Evolutionary conservation across 129 eudicot species (phyloP), one percentile per base, ranked within the genome.

Genomic region (Oenanthe sinensis): DNA sequence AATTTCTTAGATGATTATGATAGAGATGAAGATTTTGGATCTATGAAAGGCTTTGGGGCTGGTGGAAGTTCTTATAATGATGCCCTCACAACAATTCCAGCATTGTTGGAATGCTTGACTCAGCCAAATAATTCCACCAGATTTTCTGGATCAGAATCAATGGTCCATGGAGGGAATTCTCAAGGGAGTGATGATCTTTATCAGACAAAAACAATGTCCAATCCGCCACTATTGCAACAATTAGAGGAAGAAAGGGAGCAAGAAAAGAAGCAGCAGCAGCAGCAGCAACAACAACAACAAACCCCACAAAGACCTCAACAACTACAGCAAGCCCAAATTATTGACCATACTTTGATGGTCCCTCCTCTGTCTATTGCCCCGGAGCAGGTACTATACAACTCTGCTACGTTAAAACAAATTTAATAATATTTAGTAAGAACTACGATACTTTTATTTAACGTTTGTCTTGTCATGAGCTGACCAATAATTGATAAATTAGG

Each of bases 181-280:
- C 76, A 73, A 44, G 75, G 5, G 30, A 63, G 44, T 30, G 74
- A 44, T 24, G 60, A n/a, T n/a, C 28, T 28, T 68, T 13, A 68
- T 22, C 71, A 81, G 69, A 68, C 16, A 58, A 80, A 82, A n/a
- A 54, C 80, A 37, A 60, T 42, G 60, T 22, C 4, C 44, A 79
- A 70, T 50, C 83, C 82, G 14, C 92, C 95, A 15, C 71, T 91
- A 16, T 55, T 89, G 48, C 88, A 91, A 13, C 97, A 91, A 58
- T 75, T 91, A 16, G 84, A 85, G 62, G 88, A 89, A 63, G 97
- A 91, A 76, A 81, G 97, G 80, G 89, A 81, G n/a, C 90, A 84
- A 77, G 93, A 91, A 42, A 86, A 88, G 81, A 80, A 83, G 77
- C 85, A 81, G 33, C 75, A 40, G 6, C 20, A 44, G 28, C 84